phyloP scores from a whole-genome alignment of 1,139 yeast genomes.

The Insectozyma bohioensis region DNA sequence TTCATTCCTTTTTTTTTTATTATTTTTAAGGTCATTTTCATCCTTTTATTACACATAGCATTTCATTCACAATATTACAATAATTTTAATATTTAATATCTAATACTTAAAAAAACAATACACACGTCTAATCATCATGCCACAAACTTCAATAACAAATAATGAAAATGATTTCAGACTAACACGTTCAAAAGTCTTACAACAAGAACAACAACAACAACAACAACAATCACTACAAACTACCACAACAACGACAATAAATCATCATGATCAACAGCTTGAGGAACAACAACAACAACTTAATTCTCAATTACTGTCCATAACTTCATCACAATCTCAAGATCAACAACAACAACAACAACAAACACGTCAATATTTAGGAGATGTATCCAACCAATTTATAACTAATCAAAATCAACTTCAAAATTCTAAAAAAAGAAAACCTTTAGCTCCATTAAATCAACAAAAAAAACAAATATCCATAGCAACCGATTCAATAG shows the following conservation, averaged over 20 bases:
- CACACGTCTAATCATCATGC: slow-evolving; percentile 23
- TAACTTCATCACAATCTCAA: too few species aligned
- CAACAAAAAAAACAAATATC: slow-evolving; percentile 9
- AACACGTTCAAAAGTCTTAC: slow-evolving; percentile 29
- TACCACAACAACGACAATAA: slow-evolving; percentile 4
- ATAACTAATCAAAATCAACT: slow-evolving; percentile 16
- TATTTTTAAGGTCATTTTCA: too few species aligned
- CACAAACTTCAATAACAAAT: slow-evolving; percentile 29
- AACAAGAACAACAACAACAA: slow-evolving; percentile 8
- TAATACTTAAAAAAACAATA: too few species aligned
- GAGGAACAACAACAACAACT: slow-evolving; percentile 4
- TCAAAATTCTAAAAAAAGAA: slow-evolving; percentile 20
- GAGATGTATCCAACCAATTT: slow-evolving; percentile 44
- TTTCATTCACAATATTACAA: too few species aligned
- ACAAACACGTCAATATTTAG: slow-evolving; percentile 31
- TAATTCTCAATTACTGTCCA: too few species aligned
- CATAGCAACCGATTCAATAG: slow-evolving; percentile 9
- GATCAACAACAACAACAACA: slow-evolving; percentile 4
- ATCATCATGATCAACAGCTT: too few species aligned
- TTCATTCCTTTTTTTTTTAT: too few species aligned
- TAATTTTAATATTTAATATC: too few species aligned
- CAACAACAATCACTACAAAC: slow-evolving; percentile 4
- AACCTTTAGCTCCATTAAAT: slow-evolving; percentile 32
- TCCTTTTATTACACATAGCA: too few species aligned
- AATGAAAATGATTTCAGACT: slow-evolving; percentile 45